phyloP scores from a whole-genome alignment of 2,329 filamentous ascomycete genomes.

The Sporothrix pallida region DNA sequence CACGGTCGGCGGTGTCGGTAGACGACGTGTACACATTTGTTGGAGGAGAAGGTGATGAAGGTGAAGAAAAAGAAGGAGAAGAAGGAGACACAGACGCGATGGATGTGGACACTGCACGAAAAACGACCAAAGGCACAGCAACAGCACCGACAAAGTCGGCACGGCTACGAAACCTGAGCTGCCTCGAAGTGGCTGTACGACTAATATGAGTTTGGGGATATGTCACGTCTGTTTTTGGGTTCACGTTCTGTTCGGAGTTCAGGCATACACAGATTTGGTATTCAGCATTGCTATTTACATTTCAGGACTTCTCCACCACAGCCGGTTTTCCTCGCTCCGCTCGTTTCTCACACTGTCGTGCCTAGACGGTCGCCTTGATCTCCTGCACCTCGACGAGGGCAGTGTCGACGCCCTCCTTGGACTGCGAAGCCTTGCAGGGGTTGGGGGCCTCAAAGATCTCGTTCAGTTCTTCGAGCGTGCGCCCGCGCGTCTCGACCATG shows the following conservation, averaged over 20 bases:
- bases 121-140: no score
- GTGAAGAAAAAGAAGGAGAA: slow-evolving; percentile 34
- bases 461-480: slow-evolving; percentile 32
- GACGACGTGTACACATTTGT: slow-evolving; percentile 65
- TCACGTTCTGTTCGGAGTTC: not conserved
- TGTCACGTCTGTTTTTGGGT: not conserved
- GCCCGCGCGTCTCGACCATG: slow-evolving; percentile 55
- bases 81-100: slow-evolving; percentile 35
- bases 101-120: not conserved
- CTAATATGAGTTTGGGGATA: slow-evolving; percentile 24
- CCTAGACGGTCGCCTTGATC: slow-evolving; percentile 11
- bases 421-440: slow-evolving; percentile 25
- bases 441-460: slow-evolving; percentile 33
- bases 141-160: not conserved
- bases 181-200: slow-evolving; percentile 34
- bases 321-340: not conserved
- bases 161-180: slow-evolving; percentile 34
- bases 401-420: not conserved
- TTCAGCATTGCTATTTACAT: not conserved
- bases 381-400: slow-evolving; percentile 23
- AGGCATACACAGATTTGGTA: not conserved
- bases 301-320: not conserved
- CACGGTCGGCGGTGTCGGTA: slow-evolving; percentile 67
- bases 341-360: not conserved
- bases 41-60: slow-evolving; percentile 42